These are phyloP conservation scores for Leishmania braziliensis DNA, from an alignment of 208 protist genomes.

Conservation along the genomic window DNA sequence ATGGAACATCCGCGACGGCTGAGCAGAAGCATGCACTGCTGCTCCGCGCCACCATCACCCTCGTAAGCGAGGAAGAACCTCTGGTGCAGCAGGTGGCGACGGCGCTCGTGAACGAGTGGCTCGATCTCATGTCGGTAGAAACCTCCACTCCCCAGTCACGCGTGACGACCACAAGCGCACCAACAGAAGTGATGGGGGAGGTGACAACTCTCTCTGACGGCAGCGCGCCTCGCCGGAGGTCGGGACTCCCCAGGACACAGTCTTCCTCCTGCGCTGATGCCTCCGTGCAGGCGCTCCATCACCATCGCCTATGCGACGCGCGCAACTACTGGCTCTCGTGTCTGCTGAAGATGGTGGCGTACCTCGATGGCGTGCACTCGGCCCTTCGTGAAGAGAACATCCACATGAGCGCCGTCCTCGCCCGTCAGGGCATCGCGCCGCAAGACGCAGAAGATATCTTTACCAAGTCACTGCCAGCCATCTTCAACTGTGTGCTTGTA, in stretches of 20 bases:
- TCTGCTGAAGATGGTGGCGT: constrained; percentile 61
- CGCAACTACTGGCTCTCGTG: constrained; percentile 66
- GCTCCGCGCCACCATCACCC: constrained; percentile 25
- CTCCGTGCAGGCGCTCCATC: not conserved
- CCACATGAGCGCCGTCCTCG: constrained; percentile 51
- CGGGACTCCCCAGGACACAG: not conserved
- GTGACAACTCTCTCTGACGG: not conserved
- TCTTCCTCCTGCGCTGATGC: not conserved
- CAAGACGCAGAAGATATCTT: constrained; percentile 29
- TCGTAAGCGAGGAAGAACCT: constrained; percentile 50
- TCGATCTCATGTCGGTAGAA: constrained; percentile 16
- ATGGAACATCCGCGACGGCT: not conserved
- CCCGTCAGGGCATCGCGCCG: constrained; percentile 32
- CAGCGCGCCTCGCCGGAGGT: not conserved
- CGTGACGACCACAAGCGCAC: not conserved
- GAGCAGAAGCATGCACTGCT: constrained; percentile 21
- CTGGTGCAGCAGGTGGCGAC: constrained; percentile 55
- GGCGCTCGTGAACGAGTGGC: constrained; percentile 47
- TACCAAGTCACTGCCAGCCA: constrained; percentile 50
- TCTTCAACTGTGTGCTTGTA: constrained; percentile 60
- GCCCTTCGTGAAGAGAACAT: constrained; percentile 61
- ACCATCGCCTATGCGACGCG: constrained; percentile 4
- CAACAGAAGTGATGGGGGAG: not conserved
- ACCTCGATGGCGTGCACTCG: constrained; percentile 48
- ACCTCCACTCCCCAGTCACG: not conserved